These are phyloP conservation scores for Laetiporus sulphureus DNA, from an alignment of 1,284 basidiomycete species.

Conservation along the genomic window DNA sequence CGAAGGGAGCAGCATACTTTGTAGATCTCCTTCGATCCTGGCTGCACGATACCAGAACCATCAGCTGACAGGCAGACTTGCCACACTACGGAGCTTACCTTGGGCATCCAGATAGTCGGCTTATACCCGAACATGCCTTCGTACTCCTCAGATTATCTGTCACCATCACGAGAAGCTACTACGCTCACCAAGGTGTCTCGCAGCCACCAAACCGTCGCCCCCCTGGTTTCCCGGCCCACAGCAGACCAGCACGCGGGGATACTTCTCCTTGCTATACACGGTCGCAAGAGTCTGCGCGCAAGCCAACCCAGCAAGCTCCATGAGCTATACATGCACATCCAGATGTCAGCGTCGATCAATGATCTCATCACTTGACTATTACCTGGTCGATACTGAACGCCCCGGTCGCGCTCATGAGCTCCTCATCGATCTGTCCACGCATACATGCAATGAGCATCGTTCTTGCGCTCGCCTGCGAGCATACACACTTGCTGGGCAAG, in stretches of 20 bases:
- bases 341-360: too few species aligned
- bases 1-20: slow-evolving; percentile 35
- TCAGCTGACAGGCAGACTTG: not conserved
- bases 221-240: slow-evolving; percentile 98
- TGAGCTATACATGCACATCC: too few species aligned
- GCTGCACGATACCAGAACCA: slow-evolving; percentile 33
- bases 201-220: slow-evolving; percentile 95
- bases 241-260: slow-evolving; percentile 80
- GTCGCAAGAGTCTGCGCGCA: slow-evolving; percentile 87
- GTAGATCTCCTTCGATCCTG: slow-evolving; percentile 87
- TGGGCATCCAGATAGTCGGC: slow-evolving; percentile 86
- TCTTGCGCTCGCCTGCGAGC: too few species aligned
- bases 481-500: slow-evolving; percentile 70
- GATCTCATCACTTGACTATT: too few species aligned
- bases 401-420: slow-evolving; percentile 79
- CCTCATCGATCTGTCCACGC: slow-evolving; percentile 73
- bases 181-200: slow-evolving; percentile 78
- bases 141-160: not conserved
- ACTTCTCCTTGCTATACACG: slow-evolving; percentile 62
- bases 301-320: slow-evolving; percentile 97
- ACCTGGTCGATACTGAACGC: slow-evolving; percentile 92
- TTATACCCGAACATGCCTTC: slow-evolving; percentile 85
- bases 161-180: not conserved
- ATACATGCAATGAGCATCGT: slow-evolving; percentile 7
- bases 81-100: slow-evolving; percentile 41